Percentiles rank a stretch among this genome's conserved stretches.
phyloP scores from a whole-genome alignment of 129 eudicot species.

The Apium graveolens region DNA sequence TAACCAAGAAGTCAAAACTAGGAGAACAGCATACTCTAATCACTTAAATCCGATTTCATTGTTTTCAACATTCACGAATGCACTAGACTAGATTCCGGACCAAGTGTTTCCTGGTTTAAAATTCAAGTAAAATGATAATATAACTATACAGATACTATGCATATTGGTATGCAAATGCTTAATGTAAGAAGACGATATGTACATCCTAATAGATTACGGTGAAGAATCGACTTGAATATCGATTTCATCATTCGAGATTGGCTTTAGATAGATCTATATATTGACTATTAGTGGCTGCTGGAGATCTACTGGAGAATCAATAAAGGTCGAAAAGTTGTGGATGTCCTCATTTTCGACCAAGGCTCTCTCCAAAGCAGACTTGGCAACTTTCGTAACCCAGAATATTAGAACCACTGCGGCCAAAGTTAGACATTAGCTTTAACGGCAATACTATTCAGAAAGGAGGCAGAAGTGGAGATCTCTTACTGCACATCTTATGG shows the following conservation, averaged over 20 bases:
- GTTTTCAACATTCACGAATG: background rate
- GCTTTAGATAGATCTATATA: constrained; percentile 27
- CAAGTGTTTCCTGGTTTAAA: background rate
- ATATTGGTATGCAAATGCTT: background rate
- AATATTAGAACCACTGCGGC: constrained; percentile 50
- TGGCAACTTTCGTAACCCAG: constrained; percentile 70
- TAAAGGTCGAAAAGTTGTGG: constrained; percentile 21
- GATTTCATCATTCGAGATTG: constrained; percentile 13
- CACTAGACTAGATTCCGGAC: background rate
- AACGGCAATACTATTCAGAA: background rate
- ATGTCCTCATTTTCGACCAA: constrained; percentile 58
- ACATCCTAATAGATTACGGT: background rate
- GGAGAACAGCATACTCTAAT: background rate
- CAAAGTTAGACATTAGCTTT: constrained; percentile 1
- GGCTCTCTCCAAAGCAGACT: constrained; percentile 71
- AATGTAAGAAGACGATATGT: background rate
- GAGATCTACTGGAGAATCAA: constrained; percentile 39
- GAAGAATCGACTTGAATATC: background rate
- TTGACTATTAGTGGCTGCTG: constrained; percentile 34
- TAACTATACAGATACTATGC: constrained; percentile 21
- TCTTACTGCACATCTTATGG: background rate
- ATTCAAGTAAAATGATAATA: background rate
- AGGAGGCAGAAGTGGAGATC: background rate
- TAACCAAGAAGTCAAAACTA: too few species aligned
- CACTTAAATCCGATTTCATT: background rate